Base-by-base conservation (phyloP, 2,329 filamentous ascomycete genomes). In the Hymenoscyphus albidus region DNA sequence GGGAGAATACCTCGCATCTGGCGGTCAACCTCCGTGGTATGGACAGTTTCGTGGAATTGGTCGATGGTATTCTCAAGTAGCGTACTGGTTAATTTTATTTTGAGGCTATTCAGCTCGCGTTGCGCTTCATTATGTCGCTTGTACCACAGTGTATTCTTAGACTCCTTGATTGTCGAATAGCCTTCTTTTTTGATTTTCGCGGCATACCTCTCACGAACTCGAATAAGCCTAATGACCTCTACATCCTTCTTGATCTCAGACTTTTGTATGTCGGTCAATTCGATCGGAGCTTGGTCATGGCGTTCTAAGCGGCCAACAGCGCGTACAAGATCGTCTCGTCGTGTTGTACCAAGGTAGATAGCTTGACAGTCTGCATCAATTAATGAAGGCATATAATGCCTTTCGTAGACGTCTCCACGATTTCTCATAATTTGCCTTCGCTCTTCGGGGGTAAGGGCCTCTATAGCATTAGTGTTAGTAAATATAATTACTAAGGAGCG, bases 21-120 rank as follows among this genome's bases (percentile, higher is more conserved):
- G 58, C 62, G 59, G 65, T 70, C 63, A 22, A 71, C 67, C 55
- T 73, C 64, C 14, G 64, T 56, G 35, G 58, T 64, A 57, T 73
- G 39, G 44, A 73, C 62, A 16, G 65, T 70, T 42, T 67, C 59
- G 61, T 72, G 61, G 56, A 72, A 72, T 27, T 71, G 63, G 48
- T 62, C 40, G 48, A 72, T 70, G 40, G 64, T 64, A 51, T 68
- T 65, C 22, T 68, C 27, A 44, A 72, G 69, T 54, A 62, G 58
- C n/a, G 16, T 60, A 10, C 64, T 56, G 32, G 58, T 70, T 62
- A 72, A 64, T 62, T 65, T 18, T 27, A 44, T 57, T 64, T 65
- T 68, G 32, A 68, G 51, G 58, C 27, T 69, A 56, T 70, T 70
- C 16, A 71, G 56, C 61, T 66, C 67, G 54, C 13, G 40, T 44